A percentile compares a stretch with the other conserved stretches of the same genome.
phyloP scores from a whole-genome alignment of 352 stramenopile species.

The Phytophthora macrochlamydospora region DNA sequence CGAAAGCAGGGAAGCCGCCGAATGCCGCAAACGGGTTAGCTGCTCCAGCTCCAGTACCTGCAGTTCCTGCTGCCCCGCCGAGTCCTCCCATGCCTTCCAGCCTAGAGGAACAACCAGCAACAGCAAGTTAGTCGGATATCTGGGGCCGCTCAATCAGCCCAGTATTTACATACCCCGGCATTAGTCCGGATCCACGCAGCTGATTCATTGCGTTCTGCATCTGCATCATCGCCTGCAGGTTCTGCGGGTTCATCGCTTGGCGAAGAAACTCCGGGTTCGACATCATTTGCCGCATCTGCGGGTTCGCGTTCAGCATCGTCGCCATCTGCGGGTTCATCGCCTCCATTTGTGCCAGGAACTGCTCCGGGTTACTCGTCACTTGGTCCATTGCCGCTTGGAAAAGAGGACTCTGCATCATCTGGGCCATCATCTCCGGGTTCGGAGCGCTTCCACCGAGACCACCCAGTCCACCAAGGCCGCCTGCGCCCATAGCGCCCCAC shows the following conservation, averaged over 20 bases:
- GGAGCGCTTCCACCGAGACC: slow-evolving; percentile 33
- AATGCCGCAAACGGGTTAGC: slow-evolving; percentile 64
- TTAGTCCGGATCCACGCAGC: slow-evolving; percentile 66
- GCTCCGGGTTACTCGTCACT: slow-evolving; percentile 79
- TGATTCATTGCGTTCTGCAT: slow-evolving; percentile 91
- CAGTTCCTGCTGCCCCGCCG: slow-evolving; percentile 13
- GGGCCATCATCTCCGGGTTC: slow-evolving; percentile 79
- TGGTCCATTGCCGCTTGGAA: slow-evolving; percentile 86
- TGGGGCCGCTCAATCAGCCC: too few species aligned
- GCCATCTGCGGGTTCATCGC: slow-evolving; percentile 91
- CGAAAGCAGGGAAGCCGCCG: slow-evolving; percentile 40
- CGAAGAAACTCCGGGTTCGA: slow-evolving; percentile 87
- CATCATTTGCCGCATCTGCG: slow-evolving; percentile 90
- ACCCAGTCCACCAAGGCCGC: slow-evolving; percentile 35
- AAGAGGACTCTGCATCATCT: slow-evolving; percentile 88
- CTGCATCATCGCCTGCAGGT: slow-evolving; percentile 92
- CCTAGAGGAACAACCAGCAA: slow-evolving; percentile 28
- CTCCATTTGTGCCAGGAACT: slow-evolving; percentile 87
- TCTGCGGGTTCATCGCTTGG: slow-evolving; percentile 89
- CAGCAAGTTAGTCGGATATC: neutral
- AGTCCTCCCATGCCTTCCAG: slow-evolving; percentile 64
- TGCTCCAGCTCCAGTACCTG: slow-evolving; percentile 12
- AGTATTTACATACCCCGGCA: slow-evolving; percentile 60
- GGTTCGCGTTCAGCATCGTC: slow-evolving; percentile 86
- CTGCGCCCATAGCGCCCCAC: slow-evolving; percentile 49